Percentiles rank a stretch among this genome's conserved stretches.
Conservation (phyloP, 192 early-diverging fungal species). For the Entomortierella parvispora region DNA sequence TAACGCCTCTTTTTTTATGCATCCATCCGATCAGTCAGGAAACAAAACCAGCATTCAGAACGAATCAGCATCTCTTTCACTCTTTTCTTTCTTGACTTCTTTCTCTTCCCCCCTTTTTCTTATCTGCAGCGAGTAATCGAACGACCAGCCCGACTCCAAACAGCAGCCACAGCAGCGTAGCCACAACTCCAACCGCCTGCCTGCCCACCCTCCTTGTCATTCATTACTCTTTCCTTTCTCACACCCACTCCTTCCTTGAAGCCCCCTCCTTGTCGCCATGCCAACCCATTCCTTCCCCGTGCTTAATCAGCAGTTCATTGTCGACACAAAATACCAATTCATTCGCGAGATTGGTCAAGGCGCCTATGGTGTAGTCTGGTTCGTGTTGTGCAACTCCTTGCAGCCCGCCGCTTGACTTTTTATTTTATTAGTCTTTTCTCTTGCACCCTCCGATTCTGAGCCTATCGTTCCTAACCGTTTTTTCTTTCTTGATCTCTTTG, state of each 20-base stretch:
- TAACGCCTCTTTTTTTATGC: background rate
- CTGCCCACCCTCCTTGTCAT: no score
- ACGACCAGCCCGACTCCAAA: no score
- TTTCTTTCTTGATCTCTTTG: background rate
- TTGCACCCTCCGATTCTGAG: no score
- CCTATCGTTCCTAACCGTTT: background rate
- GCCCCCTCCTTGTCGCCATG: slow-evolving; percentile 27
- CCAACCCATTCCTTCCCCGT: slow-evolving; percentile 57
- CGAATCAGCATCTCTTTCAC: slow-evolving; percentile 8
- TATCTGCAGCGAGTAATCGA: no score
- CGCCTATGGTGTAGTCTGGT: slow-evolving; percentile 93
- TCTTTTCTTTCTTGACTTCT: background rate
- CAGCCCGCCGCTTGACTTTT: background rate
- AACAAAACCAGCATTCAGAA: background rate
- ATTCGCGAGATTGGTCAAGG: slow-evolving; percentile 90
- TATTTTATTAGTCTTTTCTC: background rate
- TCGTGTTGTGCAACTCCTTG: background rate
- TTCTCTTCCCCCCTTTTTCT: background rate
- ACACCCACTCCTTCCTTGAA: background rate
- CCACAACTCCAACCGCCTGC: no score
- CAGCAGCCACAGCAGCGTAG: no score
- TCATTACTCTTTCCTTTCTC: background rate
- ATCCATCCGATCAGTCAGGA: background rate
- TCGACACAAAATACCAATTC: slow-evolving; percentile 72
- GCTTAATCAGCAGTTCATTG: slow-evolving; percentile 58